A percentile compares a stretch with the other conserved stretches of the same genome.
Conservation (phyloP, 1,284 basidiomycete species). For the Porogramme epimiltina region DNA sequence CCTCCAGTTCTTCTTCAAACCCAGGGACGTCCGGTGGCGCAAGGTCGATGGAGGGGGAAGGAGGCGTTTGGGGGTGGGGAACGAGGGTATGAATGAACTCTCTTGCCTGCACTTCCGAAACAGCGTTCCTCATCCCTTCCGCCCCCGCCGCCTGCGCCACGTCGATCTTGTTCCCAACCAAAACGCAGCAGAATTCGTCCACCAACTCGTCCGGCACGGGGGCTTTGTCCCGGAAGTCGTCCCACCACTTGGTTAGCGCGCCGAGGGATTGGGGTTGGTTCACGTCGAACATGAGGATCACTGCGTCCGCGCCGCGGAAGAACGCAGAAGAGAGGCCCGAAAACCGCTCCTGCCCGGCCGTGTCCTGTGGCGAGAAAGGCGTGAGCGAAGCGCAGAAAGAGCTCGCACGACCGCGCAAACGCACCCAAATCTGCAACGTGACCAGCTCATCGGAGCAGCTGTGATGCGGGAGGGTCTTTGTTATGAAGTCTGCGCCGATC, state of each 20-base stretch:
- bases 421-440: slow-evolving; percentile 79
- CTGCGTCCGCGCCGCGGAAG: slow-evolving; percentile 82
- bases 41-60: slow-evolving; percentile 26
- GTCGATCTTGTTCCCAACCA: slow-evolving; percentile 84
- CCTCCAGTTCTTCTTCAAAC: slow-evolving; percentile 11
- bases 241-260: slow-evolving; percentile 74
- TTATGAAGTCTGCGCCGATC: slow-evolving; percentile 83
- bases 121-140: slow-evolving; percentile 16
- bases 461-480: slow-evolving; percentile 68
- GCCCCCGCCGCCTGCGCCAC: slow-evolving; percentile 31
- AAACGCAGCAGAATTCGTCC: slow-evolving; percentile 67
- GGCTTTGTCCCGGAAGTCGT: slow-evolving; percentile 65
- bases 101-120: slow-evolving; percentile 40
- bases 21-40: slow-evolving; percentile 10
- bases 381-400: neutral
- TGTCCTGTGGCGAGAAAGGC: slow-evolving; percentile 47
- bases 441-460: slow-evolving; percentile 53
- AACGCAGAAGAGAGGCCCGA: slow-evolving; percentile 79
- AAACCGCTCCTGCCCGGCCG: slow-evolving; percentile 84
- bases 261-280: slow-evolving; percentile 61
- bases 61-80: slow-evolving; percentile 39
- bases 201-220: slow-evolving; percentile 66
- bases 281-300: slow-evolving; percentile 79
- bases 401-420: slow-evolving; percentile 24
- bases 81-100: slow-evolving; percentile 60